Conservation (phyloP, 2,329 filamentous ascomycete genomes). For the Fusarium ambrosium region DNA sequence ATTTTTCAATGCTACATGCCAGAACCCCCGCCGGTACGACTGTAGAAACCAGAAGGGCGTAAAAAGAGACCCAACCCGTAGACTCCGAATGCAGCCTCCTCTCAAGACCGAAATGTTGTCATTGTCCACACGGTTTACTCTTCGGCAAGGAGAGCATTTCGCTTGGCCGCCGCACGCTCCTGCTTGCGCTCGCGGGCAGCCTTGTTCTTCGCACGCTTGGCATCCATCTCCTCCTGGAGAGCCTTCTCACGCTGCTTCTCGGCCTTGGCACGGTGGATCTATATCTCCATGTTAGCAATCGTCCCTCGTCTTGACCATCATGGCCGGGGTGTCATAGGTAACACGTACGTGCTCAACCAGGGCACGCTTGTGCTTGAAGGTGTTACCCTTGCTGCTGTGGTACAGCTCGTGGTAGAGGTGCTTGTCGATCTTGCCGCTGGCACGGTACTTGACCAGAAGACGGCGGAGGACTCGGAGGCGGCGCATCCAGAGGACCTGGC, state of each 20-base stretch:
- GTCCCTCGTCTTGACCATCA: not conserved
- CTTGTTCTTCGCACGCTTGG: slow-evolving; percentile 99
- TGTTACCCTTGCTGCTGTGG: slow-evolving; percentile 99
- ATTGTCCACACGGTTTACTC: slow-evolving; percentile 65
- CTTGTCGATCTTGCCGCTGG: slow-evolving; percentile 99
- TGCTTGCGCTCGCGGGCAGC: slow-evolving; percentile 98
- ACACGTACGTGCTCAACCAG: slow-evolving; percentile 98
- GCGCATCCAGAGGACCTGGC: slow-evolving; percentile 99
- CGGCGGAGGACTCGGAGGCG: slow-evolving; percentile 99
- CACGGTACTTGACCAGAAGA: slow-evolving; percentile 99
- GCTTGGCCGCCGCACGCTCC: slow-evolving; percentile 93
- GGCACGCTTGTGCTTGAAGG: slow-evolving; percentile 99
- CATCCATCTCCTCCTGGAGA: slow-evolving; percentile 99
- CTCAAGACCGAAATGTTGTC: slow-evolving; percentile 62
- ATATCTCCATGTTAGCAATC: slow-evolving; percentile 41
- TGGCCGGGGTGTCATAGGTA: slow-evolving; percentile 26
- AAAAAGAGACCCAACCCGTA: slow-evolving; percentile 69
- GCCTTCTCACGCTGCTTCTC: slow-evolving; percentile 97
- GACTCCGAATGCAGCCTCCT: slow-evolving; percentile 72
- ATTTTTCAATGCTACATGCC: slow-evolving; percentile 71
- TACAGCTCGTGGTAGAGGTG: slow-evolving; percentile 99
- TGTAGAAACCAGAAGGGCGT: slow-evolving; percentile 62
- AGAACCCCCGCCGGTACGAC: slow-evolving; percentile 64
- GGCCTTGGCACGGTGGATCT: slow-evolving; percentile 99
- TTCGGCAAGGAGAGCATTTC: slow-evolving; percentile 82